Base-by-base conservation (phyloP, 2,329 filamentous ascomycete genomes). In the Botrytis fabae region DNA sequence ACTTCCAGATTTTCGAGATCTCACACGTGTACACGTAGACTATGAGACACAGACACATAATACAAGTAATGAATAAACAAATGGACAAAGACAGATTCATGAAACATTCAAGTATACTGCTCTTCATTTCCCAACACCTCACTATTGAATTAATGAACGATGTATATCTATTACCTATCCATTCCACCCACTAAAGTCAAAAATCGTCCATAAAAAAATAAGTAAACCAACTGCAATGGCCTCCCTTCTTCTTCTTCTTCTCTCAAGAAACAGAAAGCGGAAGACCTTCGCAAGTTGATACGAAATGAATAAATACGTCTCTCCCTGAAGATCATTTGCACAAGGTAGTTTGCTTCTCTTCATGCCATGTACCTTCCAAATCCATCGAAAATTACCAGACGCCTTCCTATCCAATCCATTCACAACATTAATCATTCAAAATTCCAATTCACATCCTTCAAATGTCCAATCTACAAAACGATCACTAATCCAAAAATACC, bases 401-500 rank as follows among this genome's bases (percentile, higher is more conserved):
- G 44, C 44, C 63, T 65, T 48, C 28, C 32, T 2, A 44, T 22
- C 8, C 63, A 38, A 1, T 10, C 32, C 35, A 32, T 42, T 18
- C 35, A 28, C 22, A 40, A 14, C 22, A 57, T 32, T 18, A 42
- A 68, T 14, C n/a, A 57, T 57, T 18, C 18, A 0, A 42, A 57
- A n/a, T 9, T 18, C 46, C 18, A 25, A 9, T 16, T 12, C 18
- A 16, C 0, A 9, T 5, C 38, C 16, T 22, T 7, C 48, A 20
- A 22, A 32, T 20, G 0, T 4, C 2, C 46, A 42, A n/a, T 54
- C 46, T 71, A 71, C 46, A 59, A 66, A 14, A 66, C 10, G 1
- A 71, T n/a, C 69, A 71, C 46, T 22, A 71, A 38, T 12, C 60
- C 69, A 46, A 71, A 28, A 14, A 66, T n/a, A 16, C 59, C 69